phyloP scores from a whole-genome alignment of 257 asterid species.

The Jacaranda copaia region DNA sequence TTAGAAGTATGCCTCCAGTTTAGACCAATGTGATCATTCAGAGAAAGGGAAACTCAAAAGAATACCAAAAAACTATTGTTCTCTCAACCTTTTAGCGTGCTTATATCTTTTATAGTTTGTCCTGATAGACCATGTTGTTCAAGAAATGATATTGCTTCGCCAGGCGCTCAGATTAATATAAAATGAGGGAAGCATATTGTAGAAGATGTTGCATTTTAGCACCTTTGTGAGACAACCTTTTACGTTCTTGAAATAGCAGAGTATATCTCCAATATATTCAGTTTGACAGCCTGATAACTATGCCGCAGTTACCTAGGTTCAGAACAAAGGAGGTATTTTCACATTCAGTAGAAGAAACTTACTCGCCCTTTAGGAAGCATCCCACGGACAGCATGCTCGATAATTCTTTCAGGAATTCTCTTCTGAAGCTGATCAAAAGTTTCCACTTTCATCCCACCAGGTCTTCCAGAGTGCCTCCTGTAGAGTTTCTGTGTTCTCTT shows the following conservation, averaged over 20 bases:
- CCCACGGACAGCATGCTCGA: slow-evolving; percentile 99
- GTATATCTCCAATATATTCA: too few species aligned
- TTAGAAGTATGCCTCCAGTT: background rate
- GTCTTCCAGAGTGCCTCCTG: slow-evolving; percentile 94
- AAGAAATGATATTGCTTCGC: too few species aligned
- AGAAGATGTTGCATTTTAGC: too few species aligned
- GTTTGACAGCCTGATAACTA: background rate
- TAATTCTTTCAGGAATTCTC: slow-evolving; percentile 87
- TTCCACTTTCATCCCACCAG: slow-evolving; percentile 95
- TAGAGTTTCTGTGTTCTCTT: slow-evolving; percentile 86
- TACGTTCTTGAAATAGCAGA: too few species aligned
- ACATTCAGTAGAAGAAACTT: slow-evolving; percentile 39
- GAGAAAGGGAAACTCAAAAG: background rate
- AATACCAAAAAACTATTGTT: background rate
- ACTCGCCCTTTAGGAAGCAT: slow-evolving; percentile 98
- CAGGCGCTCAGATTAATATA: too few species aligned
- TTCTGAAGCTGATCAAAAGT: slow-evolving; percentile 93
- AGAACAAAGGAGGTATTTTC: background rate
- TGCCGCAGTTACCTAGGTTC: background rate
- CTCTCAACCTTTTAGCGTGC: too few species aligned
- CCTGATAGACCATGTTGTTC: too few species aligned
- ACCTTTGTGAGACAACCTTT: too few species aligned
- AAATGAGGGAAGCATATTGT: too few species aligned
- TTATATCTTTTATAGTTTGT: too few species aligned
- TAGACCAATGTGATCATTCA: background rate